Conservation (phyloP, 306 rosid species). For the Fagus sylvatica region DNA sequence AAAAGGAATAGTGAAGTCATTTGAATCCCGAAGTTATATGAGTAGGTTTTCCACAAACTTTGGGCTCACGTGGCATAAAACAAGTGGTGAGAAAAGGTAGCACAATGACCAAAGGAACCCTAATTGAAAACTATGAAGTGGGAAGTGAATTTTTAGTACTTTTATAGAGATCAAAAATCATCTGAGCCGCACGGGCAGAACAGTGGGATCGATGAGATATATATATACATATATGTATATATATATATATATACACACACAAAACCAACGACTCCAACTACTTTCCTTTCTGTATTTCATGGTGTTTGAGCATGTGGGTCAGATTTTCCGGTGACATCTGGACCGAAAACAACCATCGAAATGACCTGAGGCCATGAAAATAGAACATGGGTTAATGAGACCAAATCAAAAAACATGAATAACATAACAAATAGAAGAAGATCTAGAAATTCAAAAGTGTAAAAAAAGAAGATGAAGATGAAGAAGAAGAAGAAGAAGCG, state of each 20-base stretch:
- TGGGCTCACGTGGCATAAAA: constrained; percentile 6
- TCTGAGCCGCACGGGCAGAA: constrained; percentile 1
- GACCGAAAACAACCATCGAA: neutral
- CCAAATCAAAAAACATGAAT: neutral
- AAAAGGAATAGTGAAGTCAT: neutral
- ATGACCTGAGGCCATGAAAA: neutral
- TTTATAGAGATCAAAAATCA: neutral
- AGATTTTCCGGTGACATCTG: neutral
- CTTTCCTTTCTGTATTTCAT: constrained; percentile 31
- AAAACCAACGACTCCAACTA: constrained; percentile 14
- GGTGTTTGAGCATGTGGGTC: constrained; percentile 9
- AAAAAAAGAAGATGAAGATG: neutral
- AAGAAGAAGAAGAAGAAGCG: neutral
- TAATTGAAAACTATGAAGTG: neutral
- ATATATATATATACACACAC: neutral
- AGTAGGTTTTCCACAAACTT: constrained; percentile 9
- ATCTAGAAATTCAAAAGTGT: neutral
- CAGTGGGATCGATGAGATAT: neutral
- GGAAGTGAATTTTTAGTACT: neutral
- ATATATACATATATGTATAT: too few relatives aligned
- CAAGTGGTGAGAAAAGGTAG: neutral
- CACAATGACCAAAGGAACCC: neutral
- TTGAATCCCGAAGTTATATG: neutral
- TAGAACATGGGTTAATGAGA: neutral
- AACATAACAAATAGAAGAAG: neutral